Evolutionary conservation across 1,284 basidiomycete species (phyloP).

Genomic region (Ganoderma lingzhi): DNA sequence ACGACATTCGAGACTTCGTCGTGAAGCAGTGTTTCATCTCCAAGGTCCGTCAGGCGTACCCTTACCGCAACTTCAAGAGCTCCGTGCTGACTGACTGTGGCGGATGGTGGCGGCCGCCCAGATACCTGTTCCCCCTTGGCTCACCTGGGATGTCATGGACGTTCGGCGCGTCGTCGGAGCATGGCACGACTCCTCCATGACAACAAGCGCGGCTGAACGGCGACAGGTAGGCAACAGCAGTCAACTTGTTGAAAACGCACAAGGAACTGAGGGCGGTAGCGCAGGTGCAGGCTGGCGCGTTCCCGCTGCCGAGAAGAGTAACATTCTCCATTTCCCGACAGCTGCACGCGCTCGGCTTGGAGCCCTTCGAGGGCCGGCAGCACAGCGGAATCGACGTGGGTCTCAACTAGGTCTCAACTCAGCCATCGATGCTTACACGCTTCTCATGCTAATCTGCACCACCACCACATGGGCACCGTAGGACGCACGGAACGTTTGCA

Average conservation of each 20-base stretch:
- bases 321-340: slow-evolving; percentile 72
- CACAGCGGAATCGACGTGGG: slow-evolving; percentile 91
- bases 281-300: slow-evolving; percentile 32
- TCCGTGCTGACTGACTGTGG: slow-evolving; percentile 12
- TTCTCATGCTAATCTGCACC: slow-evolving; percentile 10
- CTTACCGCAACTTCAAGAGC: background rate
- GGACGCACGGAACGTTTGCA: slow-evolving; percentile 88
- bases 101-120: slow-evolving; percentile 38
- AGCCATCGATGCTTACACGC: background rate
- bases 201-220: slow-evolving; percentile 25
- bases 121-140: slow-evolving; percentile 75
- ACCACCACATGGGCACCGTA: slow-evolving; percentile 42
- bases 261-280: background rate
- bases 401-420: slow-evolving; percentile 50
- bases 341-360: slow-evolving; percentile 63
- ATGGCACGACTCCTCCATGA: slow-evolving; percentile 43
- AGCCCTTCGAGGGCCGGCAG: slow-evolving; percentile 79
- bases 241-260: background rate
- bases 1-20: slow-evolving; percentile 86
- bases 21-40: slow-evolving; percentile 90
- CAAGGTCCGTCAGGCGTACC: slow-evolving; percentile 52
- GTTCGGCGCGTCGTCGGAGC: slow-evolving; percentile 66
- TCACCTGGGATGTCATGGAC: slow-evolving; percentile 75
- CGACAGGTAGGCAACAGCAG: slow-evolving; percentile 27
- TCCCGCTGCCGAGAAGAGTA: slow-evolving; percentile 40